phyloP scores from a whole-genome alignment of 257 asterid genomes.

The Jaltomata sinuosa region DNA sequence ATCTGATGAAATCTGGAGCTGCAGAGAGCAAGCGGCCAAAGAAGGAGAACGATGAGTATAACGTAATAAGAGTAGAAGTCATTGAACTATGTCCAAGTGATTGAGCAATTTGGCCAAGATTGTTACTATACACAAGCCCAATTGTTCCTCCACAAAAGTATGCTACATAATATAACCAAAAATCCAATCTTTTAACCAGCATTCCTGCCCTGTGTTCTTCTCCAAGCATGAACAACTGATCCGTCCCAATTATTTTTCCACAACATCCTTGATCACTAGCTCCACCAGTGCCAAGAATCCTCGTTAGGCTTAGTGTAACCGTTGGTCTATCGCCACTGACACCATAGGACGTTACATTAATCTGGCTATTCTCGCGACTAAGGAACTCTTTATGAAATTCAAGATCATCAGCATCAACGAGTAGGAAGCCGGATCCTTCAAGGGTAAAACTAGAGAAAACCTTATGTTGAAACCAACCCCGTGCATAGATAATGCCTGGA shows the following conservation, averaged over 20 bases:
- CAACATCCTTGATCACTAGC: constrained; percentile 29
- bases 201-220: constrained; percentile 52
- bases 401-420: constrained; percentile 48
- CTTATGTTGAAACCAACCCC: constrained; percentile 44
- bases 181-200: constrained; percentile 60
- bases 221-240: constrained; percentile 55
- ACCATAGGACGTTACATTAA: constrained; percentile 12
- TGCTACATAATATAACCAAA: constrained; percentile 67
- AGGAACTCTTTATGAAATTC: constrained; percentile 55
- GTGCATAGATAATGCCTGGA: constrained; percentile 63
- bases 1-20: constrained; percentile 59
- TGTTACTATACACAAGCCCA: constrained; percentile 85
- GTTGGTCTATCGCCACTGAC: constrained; percentile 1
- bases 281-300: constrained; percentile 3
- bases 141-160: constrained; percentile 89
- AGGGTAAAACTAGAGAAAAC: constrained; percentile 35
- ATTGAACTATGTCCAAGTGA: constrained; percentile 60
- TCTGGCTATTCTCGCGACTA: constrained; percentile 22
- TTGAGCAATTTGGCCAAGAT: constrained; percentile 82
- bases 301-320: background rate
- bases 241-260: constrained; percentile 28
- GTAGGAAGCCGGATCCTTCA: constrained; percentile 49
- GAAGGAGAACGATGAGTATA: constrained; percentile 83
- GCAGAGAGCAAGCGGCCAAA: constrained; percentile 94
- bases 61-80: constrained; percentile 53